Percentiles rank a stretch among this genome's conserved stretches.
Evolutionary conservation across 768 basidiomycete genomes (phyloP).

Genomic region (Trametes punicea): DNA sequence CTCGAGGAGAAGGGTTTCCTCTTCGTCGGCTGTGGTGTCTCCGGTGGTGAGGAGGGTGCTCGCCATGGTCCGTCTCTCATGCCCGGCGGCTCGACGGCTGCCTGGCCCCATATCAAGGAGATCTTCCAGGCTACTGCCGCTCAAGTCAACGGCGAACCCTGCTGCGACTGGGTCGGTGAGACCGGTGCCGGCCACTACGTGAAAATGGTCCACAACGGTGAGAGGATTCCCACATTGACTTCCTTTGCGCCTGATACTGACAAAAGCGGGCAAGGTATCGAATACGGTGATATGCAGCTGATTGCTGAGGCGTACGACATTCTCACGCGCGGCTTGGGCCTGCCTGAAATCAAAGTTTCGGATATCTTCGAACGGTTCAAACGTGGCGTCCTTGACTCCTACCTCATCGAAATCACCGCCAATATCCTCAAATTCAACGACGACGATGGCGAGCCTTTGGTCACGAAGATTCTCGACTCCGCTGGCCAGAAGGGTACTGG

Average conservation of each 20-base stretch:
- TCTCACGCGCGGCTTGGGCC: slow-evolving; percentile 91
- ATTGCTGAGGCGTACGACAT: slow-evolving; percentile 99
- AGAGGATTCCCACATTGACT: slow-evolving; percentile 25
- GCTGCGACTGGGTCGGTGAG: slow-evolving; percentile 99
- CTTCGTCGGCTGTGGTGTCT: slow-evolving; percentile 98
- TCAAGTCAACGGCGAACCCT: slow-evolving; percentile 91
- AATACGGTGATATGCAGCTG: slow-evolving; percentile 99
- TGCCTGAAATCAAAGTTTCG: slow-evolving; percentile 85
- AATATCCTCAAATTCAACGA: slow-evolving; percentile 98
- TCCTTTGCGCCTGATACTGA: slow-evolving; percentile 3
- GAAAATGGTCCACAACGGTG: slow-evolving; percentile 99
- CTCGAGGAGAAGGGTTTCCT: slow-evolving; percentile 93
- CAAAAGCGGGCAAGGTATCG: slow-evolving; percentile 67
- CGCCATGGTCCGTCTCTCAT: slow-evolving; percentile 96
- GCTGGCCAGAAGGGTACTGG: slow-evolving; percentile 99
- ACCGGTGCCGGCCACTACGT: slow-evolving; percentile 96
- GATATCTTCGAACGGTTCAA: slow-evolving; percentile 95
- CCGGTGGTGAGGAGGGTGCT: slow-evolving; percentile 99
- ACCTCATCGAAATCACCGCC: slow-evolving; percentile 97
- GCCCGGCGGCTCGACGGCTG: slow-evolving; percentile 93
- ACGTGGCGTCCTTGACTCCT: slow-evolving; percentile 98
- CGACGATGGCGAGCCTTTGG: slow-evolving; percentile 87
- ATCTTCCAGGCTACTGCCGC: slow-evolving; percentile 99
- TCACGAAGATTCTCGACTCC: slow-evolving; percentile 91
- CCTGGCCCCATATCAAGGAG: slow-evolving; percentile 96